Base-by-base conservation (phyloP, 108 stramenopile genomes). In the Cylindrotheca fusiformis region DNA sequence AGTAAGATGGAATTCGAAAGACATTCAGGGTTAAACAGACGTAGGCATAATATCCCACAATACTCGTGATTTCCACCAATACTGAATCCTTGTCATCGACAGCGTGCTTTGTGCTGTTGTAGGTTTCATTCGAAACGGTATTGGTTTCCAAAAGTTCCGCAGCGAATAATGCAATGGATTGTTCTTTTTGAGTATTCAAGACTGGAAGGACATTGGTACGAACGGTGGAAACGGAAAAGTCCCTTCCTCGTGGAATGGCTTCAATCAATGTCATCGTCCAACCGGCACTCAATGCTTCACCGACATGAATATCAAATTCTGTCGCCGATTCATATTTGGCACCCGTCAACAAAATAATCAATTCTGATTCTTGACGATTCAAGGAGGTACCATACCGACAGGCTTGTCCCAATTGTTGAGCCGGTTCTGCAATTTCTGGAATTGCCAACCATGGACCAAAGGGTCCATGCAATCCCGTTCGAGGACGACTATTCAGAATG, bases 371-470 rank as follows among this genome's bases (percentile, higher is more conserved):
- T 41, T 77, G 69, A 45, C 70, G 63, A 23, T 68, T 67, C 32
- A 93, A 55, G 12, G 71, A 67, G 10, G 88, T 87, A 19, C 68
- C 86, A 51, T 93, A 89, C 4, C 91, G 77, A 61, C 79, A 82
- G 3, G 68, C 80, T 24, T 55, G 63, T 26, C 91, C 91, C 33
- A 93, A 58, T 36, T 61, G 25, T 58, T 87, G 86, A 0, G 85
- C 76, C 8, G 87, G 86, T 31, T 68, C 36, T 17, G 85, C 88
- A 58, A 90, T 93, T 3, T 45, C 31, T 2, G 91, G 88, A 18
- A 83, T 65, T 10, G 86, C 78, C 32, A 93, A 59, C 91, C 90
- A 91, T 20, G 90, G 90, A n/a, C 88, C 88, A 60, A 93, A 93
- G 0, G 91, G 91, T 14, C 91, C 91, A 21, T 75, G 76, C 27